Evolutionary conservation across 2,329 filamentous ascomycete genomes (phyloP).

Genomic region (Juglanconis oblonga): DNA sequence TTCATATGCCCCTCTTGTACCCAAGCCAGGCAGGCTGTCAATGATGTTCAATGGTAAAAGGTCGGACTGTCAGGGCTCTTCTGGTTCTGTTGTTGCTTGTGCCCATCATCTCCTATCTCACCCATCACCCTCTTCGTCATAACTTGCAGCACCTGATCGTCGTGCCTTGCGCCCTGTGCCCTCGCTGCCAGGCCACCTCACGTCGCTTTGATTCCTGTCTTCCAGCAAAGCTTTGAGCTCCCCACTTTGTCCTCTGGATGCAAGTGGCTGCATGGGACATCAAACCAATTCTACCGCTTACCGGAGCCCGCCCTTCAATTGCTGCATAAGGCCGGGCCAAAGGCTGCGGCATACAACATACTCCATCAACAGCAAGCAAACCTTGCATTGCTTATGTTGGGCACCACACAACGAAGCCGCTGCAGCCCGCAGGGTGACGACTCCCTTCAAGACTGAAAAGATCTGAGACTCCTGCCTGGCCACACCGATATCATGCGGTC

Average conservation of each 20-base stretch:
- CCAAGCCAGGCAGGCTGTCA: conserved; percentile 27
- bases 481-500: conserved; percentile 19
- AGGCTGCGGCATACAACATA: conserved; percentile 54
- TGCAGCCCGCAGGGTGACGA: conserved; percentile 49
- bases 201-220: conserved; percentile 11
- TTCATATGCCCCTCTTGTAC: neutral
- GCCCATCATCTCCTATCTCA: conserved; percentile 20
- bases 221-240: conserved; percentile 18
- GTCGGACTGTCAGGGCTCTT: conserved; percentile 38
- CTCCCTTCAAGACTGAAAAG: conserved; percentile 65
- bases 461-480: conserved; percentile 56
- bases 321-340: conserved; percentile 50
- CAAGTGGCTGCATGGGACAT: conserved; percentile 13
- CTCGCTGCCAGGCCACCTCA: conserved; percentile 2
- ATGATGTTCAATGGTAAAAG: conserved; percentile 49
- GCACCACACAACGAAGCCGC: conserved; percentile 42
- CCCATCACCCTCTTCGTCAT: conserved; percentile 21
- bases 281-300: conserved; percentile 37
- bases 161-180: neutral
- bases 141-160: conserved; percentile 1
- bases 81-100: conserved; percentile 34
- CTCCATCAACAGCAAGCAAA: neutral
- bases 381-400: conserved; percentile 9
- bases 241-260: conserved; percentile 15
- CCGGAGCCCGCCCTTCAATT: conserved; percentile 50